phyloP scores from a whole-genome alignment of 495 filamentous ascomycete genomes.

The Usnea hakonensis region DNA sequence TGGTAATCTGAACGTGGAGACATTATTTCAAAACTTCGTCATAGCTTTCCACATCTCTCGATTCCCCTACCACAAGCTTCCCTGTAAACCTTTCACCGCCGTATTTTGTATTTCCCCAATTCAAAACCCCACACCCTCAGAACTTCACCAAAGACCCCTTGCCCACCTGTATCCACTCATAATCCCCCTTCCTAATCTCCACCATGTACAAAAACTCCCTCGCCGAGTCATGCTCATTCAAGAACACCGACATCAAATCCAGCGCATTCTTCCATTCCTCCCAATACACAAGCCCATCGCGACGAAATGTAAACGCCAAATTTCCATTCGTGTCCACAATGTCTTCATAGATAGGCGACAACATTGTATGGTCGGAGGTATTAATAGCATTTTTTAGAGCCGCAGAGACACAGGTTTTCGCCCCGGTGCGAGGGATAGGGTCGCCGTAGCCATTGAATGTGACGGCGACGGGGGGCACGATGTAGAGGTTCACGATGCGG shows the following conservation, averaged over 20 bases:
- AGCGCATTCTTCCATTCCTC: background rate
- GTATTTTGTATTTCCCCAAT: no score
- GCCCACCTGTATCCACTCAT: background rate
- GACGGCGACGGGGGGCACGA: background rate
- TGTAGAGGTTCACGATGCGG: background rate
- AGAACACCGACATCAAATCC: background rate
- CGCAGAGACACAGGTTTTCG: background rate
- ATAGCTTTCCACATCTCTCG: no score
- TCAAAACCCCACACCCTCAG: no score
- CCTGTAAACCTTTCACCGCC: no score
- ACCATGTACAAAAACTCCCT: background rate
- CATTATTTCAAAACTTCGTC: no score
- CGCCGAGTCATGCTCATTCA: background rate
- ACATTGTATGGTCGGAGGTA: background rate
- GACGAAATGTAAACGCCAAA: background rate
- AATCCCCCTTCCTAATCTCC: background rate
- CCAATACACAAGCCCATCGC: background rate
- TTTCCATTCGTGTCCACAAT: background rate
- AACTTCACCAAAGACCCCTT: background rate
- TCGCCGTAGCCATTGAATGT: background rate
- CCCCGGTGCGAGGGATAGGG: background rate
- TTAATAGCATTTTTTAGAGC: background rate
- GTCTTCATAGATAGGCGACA: background rate
- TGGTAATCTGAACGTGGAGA: no score
- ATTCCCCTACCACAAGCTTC: no score